Evolutionary conservation across 2,329 filamentous ascomycete species (phyloP).

Genomic region (Alternaria brassicicola): DNA sequence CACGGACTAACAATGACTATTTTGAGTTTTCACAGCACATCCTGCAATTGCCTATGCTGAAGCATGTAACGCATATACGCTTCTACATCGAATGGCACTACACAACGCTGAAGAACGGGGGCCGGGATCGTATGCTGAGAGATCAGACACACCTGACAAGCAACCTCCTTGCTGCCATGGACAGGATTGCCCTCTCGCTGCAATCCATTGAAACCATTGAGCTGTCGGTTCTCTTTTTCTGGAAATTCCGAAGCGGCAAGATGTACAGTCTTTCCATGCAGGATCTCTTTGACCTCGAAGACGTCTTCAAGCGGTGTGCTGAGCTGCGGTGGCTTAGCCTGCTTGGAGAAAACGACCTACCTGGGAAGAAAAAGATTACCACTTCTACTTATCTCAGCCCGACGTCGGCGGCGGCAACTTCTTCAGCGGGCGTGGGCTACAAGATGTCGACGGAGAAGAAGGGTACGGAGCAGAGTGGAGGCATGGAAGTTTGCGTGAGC

Average conservation of each 20-base stretch:
- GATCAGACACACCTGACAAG: slow-evolving; percentile 43
- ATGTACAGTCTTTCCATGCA: slow-evolving; percentile 44
- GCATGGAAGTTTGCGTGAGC: slow-evolving; percentile 46
- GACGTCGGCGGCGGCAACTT: slow-evolving; percentile 9
- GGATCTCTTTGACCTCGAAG: slow-evolving; percentile 45
- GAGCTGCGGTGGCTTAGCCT: slow-evolving; percentile 42
- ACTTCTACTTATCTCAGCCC: slow-evolving; percentile 20
- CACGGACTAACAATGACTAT: slow-evolving; percentile 34
- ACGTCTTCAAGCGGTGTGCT: slow-evolving; percentile 42
- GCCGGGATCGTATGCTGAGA: slow-evolving; percentile 20
- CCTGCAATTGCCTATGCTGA: slow-evolving; percentile 37
- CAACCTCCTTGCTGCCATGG: slow-evolving; percentile 41
- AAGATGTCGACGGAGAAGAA: slow-evolving; percentile 43
- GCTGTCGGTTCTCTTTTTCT: slow-evolving; percentile 44
- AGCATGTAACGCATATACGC: slow-evolving; percentile 36
- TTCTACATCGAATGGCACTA: slow-evolving; percentile 49
- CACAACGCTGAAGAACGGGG: slow-evolving; percentile 30
- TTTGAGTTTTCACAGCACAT: slow-evolving; percentile 47
- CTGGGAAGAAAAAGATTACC: slow-evolving; percentile 7
- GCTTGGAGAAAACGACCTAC: slow-evolving; percentile 31
- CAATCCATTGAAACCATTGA: slow-evolving; percentile 40
- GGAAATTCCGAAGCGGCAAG: slow-evolving; percentile 42
- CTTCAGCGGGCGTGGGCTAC: slow-evolving; percentile 42
- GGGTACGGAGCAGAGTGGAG: slow-evolving; percentile 43
- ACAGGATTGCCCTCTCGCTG: slow-evolving; percentile 33